Evolutionary conservation across 345 rosid genomes (phyloP), one percentile per base, ranked within the genome.

Genomic region (Gossypium anomalum): DNA sequence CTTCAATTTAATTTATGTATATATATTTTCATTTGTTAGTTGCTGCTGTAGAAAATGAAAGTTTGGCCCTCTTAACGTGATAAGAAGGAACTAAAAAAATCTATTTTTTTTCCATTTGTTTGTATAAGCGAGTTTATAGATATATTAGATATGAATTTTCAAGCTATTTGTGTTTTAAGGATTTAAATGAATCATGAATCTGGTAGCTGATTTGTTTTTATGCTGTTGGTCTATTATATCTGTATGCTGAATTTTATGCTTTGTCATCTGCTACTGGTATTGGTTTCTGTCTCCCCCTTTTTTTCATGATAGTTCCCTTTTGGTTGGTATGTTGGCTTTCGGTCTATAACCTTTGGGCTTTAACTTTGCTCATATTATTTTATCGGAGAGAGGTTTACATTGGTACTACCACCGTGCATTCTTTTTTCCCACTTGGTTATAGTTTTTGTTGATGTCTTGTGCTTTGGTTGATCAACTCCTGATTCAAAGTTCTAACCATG

Each of bases 131-230:
- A 53, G 3, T 53, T 53, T 7, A 45, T 9, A 9, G 29, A 45
- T 9, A 13, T 5, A 20, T 12, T 45, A 66, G 17, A 19, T 65
- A 22, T 68, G 49, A 4, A 16, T 49, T 69, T 51, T 25, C 59
- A 49, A 25, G 45, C 10, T 52, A 16, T 49, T 16, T 68, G 52
- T 47, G 13, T 11, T 49, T 16, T 19, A 19, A 0, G 44, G 3
- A 44, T 44, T 66, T 48, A 13, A 48, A 20, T 67, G 56, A 44
- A 67, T 67, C 27, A 45, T 67, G 71, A 64, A 47, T n/a, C 71
- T 67, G 27, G 56, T 7, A 15, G 56, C 34, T 67, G n/a, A 45
- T n/a, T 38, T 34, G n/a, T 63, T 16, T 63, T 8, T 47, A 2
- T 47, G 51, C 43, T 34, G 17, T 62, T 34, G 5, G 3, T 64